A percentile compares a stretch with the other conserved stretches of the same genome.
phyloP scores from a whole-genome alignment of 495 filamentous ascomycete genomes.

The Parathielavia appendiculata region DNA sequence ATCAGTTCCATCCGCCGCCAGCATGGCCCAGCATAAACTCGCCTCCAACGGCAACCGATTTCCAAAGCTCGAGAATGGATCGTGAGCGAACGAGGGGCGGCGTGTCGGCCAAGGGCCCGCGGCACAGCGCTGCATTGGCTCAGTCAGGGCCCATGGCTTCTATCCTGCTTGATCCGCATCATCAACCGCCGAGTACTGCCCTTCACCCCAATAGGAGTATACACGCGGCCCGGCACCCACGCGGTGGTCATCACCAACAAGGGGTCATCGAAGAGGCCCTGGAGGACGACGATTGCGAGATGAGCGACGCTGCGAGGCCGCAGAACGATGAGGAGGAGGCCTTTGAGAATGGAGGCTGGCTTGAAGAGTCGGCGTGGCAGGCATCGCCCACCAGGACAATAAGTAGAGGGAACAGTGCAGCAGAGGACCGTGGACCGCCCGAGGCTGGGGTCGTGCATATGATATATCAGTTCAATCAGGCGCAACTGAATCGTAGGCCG shows the following conservation, averaged over 20 bases:
- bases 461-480: constrained; percentile 87
- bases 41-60: constrained; percentile 52
- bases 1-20: constrained; percentile 75
- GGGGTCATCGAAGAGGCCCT: constrained; percentile 45
- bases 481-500: constrained; percentile 56
- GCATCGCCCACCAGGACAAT: constrained; percentile 39
- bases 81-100: constrained; percentile 38
- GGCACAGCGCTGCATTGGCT: constrained; percentile 31
- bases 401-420: constrained; percentile 40
- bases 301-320: constrained; percentile 65
- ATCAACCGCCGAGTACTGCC: constrained; percentile 57
- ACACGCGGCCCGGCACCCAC: constrained; percentile 35
- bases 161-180: constrained; percentile 77
- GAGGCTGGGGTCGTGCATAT: constrained; percentile 72
- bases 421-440: constrained; percentile 30
- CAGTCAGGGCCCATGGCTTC: constrained; percentile 60
- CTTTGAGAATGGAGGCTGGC: constrained; percentile 46
- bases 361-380: constrained; percentile 53
- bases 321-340: constrained; percentile 58
- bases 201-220: background rate
- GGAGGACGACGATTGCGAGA: constrained; percentile 47
- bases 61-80: constrained; percentile 48
- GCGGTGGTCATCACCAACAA: constrained; percentile 42
- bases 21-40: constrained; percentile 67
- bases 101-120: constrained; percentile 25